Base-by-base conservation (phyloP, 345 rosid species). In the Camelina laxa region DNA sequence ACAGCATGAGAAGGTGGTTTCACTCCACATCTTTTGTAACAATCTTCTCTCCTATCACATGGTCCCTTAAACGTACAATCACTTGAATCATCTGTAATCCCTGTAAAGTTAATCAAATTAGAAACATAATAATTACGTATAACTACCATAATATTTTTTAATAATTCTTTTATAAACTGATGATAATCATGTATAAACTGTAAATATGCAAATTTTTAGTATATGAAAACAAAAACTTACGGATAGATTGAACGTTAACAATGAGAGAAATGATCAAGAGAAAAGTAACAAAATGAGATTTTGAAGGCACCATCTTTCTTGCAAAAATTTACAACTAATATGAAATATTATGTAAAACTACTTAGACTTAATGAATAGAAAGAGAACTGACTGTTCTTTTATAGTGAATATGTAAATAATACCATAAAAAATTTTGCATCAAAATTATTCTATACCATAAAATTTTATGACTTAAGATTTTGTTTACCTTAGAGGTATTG, bases 41-140 rank as follows among this genome's bases (percentile, higher is more conserved):
- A 70, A 22, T 70, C 74, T 48, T 21, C 9, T 24, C 16, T 48
- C 2, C 6, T 70, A 1, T 59, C 22, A 45, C 67, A 60, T n/a
- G 59, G 36, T 48, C 59, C 75, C 48, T 48, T 59, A 7, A 70
- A 70, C 21, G 6, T 14, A 58, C 36, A 70, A 1, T 44, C 65
- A 24, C 27, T 55, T 17, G 35, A 70, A 13, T 7, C 22, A 19
- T 70, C 57, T 5, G 20, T 30, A 20, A 58, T 31, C 1, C 36
- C 22, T 70, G 4, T 9, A 13, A 30, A 31, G 2, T 50, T 8
- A 31, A 12, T 19, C 14, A 21, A 9, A 65, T 17, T 16, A 2
- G 30, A 24, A 15, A 61, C 22, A 14, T 61, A 61, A 1, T 19
- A 13, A 19, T 47, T 6, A 6, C 0, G 4, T 19, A 16, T 16